phyloP scores from a whole-genome alignment of 2,329 filamentous ascomycete species.

The Diplodia scrobiculata region DNA sequence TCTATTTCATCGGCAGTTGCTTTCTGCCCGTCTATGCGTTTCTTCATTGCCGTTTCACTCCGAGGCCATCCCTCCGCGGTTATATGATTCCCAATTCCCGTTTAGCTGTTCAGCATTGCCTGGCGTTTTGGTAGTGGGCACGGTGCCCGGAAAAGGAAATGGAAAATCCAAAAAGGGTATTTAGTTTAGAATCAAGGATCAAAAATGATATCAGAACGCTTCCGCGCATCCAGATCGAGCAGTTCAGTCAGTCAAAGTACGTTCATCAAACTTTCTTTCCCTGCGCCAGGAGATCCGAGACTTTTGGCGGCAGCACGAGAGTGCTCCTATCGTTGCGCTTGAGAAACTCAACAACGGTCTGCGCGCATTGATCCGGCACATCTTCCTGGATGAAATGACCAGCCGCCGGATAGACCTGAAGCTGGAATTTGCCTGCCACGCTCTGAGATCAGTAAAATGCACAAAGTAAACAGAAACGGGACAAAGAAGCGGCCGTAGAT shows the following conservation, averaged over 20 bases:
- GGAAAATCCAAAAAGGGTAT: constrained; percentile 1
- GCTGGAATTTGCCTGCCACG: constrained; percentile 78
- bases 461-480: no score
- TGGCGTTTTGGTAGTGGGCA: constrained; percentile 25
- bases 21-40: constrained; percentile 19
- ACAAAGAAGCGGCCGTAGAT: neutral
- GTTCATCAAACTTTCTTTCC: constrained; percentile 53
- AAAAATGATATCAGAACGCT: constrained; percentile 7
- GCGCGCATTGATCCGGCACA: constrained; percentile 83
- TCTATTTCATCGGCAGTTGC: neutral
- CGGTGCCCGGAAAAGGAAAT: neutral
- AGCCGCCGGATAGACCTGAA: constrained; percentile 91
- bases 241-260: neutral
- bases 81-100: constrained; percentile 20
- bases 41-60: neutral
- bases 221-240: neutral
- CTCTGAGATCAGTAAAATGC: constrained; percentile 2
- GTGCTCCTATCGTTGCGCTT: constrained; percentile 83
- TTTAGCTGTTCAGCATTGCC: constrained; percentile 23
- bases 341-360: constrained; percentile 85
- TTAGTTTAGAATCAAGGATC: constrained; percentile 1
- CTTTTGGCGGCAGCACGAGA: constrained; percentile 87
- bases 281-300: constrained; percentile 57
- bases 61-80: neutral
- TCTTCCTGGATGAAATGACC: constrained; percentile 98